These are phyloP conservation scores for Niveomyces coronatus DNA, from an alignment of 2,329 filamentous ascomycete genomes.

Conservation along the genomic window DNA sequence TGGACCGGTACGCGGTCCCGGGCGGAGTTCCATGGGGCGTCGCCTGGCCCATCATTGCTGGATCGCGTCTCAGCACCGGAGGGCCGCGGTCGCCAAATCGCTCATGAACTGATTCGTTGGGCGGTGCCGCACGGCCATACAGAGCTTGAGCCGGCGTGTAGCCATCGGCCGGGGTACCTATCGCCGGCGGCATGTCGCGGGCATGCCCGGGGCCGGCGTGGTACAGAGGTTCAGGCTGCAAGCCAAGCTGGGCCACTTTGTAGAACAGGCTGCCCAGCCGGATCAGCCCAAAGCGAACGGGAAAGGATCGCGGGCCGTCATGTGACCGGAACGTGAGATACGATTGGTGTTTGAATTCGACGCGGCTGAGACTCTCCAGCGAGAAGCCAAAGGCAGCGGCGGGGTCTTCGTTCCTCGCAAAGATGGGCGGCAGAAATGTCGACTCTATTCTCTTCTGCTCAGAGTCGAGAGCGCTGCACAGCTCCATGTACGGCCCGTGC, in stretches of 20 bases:
- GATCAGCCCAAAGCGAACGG: constrained; percentile 44
- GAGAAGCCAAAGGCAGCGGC: constrained; percentile 45
- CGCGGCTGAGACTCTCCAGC: constrained; percentile 41
- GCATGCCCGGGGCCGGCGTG: constrained; percentile 25
- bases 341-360: constrained; percentile 43
- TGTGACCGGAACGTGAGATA: constrained; percentile 42
- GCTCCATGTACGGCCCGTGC: constrained; percentile 37
- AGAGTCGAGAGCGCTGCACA: constrained; percentile 44
- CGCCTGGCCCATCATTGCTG: neutral
- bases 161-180: no score
- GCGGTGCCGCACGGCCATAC: neutral
- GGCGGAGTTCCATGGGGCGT: constrained; percentile 1
- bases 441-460: constrained; percentile 49
- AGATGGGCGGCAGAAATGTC: constrained; percentile 55
- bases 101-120: constrained; percentile 33
- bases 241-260: constrained; percentile 39
- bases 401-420: constrained; percentile 42
- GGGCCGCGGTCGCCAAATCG: constrained; percentile 28
- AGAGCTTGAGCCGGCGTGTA: no score
- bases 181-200: no score
- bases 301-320: constrained; percentile 40
- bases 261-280: constrained; percentile 55
- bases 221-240: constrained; percentile 29
- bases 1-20: constrained; percentile 3
- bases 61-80: neutral